Evolutionary conservation across 1,284 basidiomycete genomes (phyloP).

Genomic region (Ganoderma resinaceum): DNA sequence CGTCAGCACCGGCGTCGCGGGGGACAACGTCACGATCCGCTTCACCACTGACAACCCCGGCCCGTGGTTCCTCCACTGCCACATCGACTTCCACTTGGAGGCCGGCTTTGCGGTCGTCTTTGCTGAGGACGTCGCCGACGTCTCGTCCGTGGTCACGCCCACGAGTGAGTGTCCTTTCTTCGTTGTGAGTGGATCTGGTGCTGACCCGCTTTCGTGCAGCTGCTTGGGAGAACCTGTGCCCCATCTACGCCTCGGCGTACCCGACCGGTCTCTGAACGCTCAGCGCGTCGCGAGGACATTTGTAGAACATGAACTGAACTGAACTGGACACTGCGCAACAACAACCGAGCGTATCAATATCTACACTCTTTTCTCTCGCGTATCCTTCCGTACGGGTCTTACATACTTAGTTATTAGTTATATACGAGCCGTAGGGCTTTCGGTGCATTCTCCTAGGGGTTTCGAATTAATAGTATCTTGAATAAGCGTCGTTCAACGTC

Average conservation of each 20-base stretch:
- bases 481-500: background rate
- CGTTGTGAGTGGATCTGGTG: background rate
- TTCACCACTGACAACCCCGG: conserved; percentile 35
- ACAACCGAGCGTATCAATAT: background rate
- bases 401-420: background rate
- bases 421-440: background rate
- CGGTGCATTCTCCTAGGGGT: background rate
- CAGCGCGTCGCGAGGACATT: background rate
- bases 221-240: conserved; percentile 21
- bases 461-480: background rate
- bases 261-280: conserved; percentile 3
- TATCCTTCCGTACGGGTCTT: background rate
- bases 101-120: conserved; percentile 37
- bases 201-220: background rate
- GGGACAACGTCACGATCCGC: conserved; percentile 42
- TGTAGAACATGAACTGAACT: background rate
- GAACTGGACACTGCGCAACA: background rate
- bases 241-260: conserved; percentile 18
- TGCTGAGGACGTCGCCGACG: conserved; percentile 30
- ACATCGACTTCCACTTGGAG: conserved; percentile 36
- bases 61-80: conserved; percentile 37
- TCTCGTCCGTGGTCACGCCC: conserved; percentile 15
- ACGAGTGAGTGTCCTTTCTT: background rate
- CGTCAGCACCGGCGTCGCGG: conserved; percentile 38
- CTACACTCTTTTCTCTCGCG: background rate